Evolutionary conservation across 2,329 filamentous ascomycete species (phyloP).

Genomic region (Remersonia thermophila): DNA sequence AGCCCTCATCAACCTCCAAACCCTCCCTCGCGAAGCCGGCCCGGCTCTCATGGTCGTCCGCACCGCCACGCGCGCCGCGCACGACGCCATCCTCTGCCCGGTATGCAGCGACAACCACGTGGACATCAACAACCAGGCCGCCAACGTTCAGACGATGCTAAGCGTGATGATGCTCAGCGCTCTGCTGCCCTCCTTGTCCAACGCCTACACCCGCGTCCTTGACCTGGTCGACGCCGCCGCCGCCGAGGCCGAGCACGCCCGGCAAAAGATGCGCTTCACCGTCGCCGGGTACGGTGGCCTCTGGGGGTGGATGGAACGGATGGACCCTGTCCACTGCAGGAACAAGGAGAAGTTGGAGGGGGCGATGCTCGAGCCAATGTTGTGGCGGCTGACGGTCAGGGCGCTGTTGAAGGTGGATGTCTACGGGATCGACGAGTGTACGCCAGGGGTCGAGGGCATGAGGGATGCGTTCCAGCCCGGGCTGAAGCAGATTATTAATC

Average conservation of each 20-base stretch:
- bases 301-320: conserved; percentile 26
- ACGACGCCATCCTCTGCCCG: conserved; percentile 39
- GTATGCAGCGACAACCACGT: conserved; percentile 32
- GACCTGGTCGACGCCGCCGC: conserved; percentile 42
- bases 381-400: conserved; percentile 43
- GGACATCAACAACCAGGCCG: conserved; percentile 13
- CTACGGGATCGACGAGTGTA: conserved; percentile 33
- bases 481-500: conserved; percentile 39
- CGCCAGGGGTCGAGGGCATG: not conserved
- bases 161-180: conserved; percentile 47
- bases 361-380: conserved; percentile 35
- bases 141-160: conserved; percentile 39
- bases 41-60: conserved; percentile 37
- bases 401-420: conserved; percentile 45
- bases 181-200: conserved; percentile 44
- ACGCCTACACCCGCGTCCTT: conserved; percentile 44
- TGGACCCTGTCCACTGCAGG: conserved; percentile 18
- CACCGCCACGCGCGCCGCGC: conserved; percentile 34
- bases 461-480: conserved; percentile 30
- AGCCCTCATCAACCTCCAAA: conserved; percentile 37
- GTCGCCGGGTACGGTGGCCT: conserved; percentile 37
- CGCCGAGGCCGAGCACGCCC: conserved; percentile 29
- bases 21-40: conserved; percentile 32
- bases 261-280: conserved; percentile 31
- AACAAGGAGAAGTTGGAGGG: conserved; percentile 25